Percentiles rank a stretch among this genome's conserved stretches.
Evolutionary conservation across 305 asterid species (phyloP).

Genomic region (Fraxinus latifolia): DNA sequence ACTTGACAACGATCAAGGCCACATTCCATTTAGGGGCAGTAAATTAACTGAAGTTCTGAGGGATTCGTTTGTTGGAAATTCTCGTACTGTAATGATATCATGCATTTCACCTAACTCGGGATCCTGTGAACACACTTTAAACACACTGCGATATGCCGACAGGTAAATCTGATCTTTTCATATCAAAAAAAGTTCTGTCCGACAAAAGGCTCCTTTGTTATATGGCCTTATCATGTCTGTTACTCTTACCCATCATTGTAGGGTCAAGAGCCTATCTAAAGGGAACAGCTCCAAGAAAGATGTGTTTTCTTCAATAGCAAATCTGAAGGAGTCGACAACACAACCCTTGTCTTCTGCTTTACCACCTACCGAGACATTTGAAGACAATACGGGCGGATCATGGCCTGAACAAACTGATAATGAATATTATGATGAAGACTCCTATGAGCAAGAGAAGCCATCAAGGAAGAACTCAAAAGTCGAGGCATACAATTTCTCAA

Average conservation of each 20-base stretch:
- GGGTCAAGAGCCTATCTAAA: conserved; percentile 96
- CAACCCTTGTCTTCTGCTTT: conserved; percentile 48
- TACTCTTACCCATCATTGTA: conserved; percentile 21
- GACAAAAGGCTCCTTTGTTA: background rate
- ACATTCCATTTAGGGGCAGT: conserved; percentile 98
- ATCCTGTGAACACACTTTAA: conserved; percentile 92
- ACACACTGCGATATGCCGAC: conserved; percentile 97
- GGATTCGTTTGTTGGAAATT: conserved; percentile 94
- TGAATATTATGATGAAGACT: conserved; percentile 79
- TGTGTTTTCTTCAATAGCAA: conserved; percentile 48
- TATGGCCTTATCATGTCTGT: conserved; percentile 6
- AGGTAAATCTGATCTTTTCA: conserved; percentile 43
- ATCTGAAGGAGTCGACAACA: conserved; percentile 67
- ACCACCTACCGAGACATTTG: conserved; percentile 54
- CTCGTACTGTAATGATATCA: conserved; percentile 95
- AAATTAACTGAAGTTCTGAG: conserved; percentile 90
- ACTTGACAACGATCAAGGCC: conserved; percentile 94
- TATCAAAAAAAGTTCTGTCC: background rate
- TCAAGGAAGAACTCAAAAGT: conserved; percentile 53
- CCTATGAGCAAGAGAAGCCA: conserved; percentile 70
- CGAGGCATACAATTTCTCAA: conserved; percentile 40
- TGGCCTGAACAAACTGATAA: conserved; percentile 77
- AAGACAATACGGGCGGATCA: conserved; percentile 69
- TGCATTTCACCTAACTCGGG: conserved; percentile 92
- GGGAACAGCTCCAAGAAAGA: conserved; percentile 78